phyloP scores from a whole-genome alignment of 2,329 filamentous ascomycete genomes.

The Cladosporium sp. region DNA sequence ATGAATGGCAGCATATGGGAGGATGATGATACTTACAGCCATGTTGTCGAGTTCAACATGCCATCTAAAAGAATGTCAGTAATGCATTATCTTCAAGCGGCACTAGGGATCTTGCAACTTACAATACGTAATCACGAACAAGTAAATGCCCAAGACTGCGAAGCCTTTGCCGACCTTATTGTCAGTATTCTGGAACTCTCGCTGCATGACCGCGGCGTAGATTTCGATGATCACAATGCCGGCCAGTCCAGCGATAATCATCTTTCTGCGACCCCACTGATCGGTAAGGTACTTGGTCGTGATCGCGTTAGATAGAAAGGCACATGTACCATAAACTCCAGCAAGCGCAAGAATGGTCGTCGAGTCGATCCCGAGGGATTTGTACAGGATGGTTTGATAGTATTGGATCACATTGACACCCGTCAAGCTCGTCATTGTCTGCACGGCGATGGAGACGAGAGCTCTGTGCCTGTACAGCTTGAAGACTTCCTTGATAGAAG shows the following conservation, averaged over 20 bases:
- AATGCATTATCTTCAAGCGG: not conserved
- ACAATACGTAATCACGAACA: conserved; percentile 55
- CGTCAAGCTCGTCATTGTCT: conserved; percentile 54
- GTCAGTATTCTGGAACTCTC: conserved; percentile 50
- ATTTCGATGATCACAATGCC: conserved; percentile 54
- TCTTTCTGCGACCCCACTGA: conserved; percentile 56
- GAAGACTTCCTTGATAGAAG: conserved; percentile 49
- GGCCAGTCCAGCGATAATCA: conserved; percentile 51
- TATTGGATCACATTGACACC: conserved; percentile 54
- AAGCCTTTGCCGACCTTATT: conserved; percentile 56
- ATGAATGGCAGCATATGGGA: too few species aligned
- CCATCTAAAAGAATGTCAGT: conserved; percentile 16
- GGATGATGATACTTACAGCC: conserved; percentile 14
- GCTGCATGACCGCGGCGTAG: conserved; percentile 56
- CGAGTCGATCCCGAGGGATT: conserved; percentile 48
- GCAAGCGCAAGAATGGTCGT: conserved; percentile 51
- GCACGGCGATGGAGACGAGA: conserved; percentile 51
- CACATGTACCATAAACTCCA: conserved; percentile 51
- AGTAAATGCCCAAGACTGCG: conserved; percentile 55
- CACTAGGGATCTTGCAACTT: conserved; percentile 19
- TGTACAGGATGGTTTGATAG: conserved; percentile 47
- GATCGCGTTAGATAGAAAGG: conserved; percentile 47
- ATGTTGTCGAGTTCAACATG: conserved; percentile 25
- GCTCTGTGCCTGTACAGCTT: conserved; percentile 48
- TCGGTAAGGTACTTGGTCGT: conserved; percentile 52